These are phyloP conservation scores for Botrytis aclada DNA, from an alignment of 2,329 filamentous ascomycete genomes.

Conservation along the genomic window DNA sequence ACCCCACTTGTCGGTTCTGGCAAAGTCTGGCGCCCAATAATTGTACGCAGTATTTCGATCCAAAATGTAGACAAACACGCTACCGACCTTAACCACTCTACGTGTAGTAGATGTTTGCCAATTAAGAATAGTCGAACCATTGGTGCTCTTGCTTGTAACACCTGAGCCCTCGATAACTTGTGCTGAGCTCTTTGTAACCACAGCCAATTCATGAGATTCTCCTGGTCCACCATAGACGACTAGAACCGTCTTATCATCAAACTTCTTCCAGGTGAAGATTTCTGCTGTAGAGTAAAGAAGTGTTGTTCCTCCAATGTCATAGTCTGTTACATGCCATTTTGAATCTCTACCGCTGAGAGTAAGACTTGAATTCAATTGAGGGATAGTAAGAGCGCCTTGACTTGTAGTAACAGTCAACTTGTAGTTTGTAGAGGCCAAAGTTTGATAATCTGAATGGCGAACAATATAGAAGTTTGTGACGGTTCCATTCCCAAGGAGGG, in stretches of 20 bases:
- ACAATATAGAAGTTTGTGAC: constrained; percentile 61
- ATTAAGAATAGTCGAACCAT: constrained; percentile 47
- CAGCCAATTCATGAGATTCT: constrained; percentile 61
- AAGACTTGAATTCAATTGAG: constrained; percentile 55
- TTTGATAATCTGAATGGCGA: constrained; percentile 64
- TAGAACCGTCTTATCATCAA: constrained; percentile 55
- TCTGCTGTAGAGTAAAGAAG: constrained; percentile 68
- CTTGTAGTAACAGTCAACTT: constrained; percentile 60
- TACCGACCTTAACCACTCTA: constrained; percentile 49
- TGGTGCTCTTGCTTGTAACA: constrained; percentile 38
- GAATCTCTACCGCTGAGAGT: constrained; percentile 62
- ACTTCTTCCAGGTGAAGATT: constrained; percentile 67
- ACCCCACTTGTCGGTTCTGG: constrained; percentile 39
- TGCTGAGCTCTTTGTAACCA: constrained; percentile 41
- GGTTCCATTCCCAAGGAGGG: constrained; percentile 53
- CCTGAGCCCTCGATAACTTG: constrained; percentile 35
- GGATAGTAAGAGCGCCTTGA: constrained; percentile 54
- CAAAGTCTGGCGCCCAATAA: constrained; percentile 63
- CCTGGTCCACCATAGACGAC: constrained; percentile 61
- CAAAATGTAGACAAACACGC: constrained; percentile 37
- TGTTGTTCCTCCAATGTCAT: constrained; percentile 56
- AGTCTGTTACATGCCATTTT: constrained; percentile 66
- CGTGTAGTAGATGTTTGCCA: constrained; percentile 56
- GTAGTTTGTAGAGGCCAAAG: constrained; percentile 55
- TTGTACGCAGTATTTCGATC: constrained; percentile 66